These are phyloP conservation scores for Xylariaceae sp. DNA, from an alignment of 2,329 filamentous ascomycete genomes.

Conservation along the genomic window DNA sequence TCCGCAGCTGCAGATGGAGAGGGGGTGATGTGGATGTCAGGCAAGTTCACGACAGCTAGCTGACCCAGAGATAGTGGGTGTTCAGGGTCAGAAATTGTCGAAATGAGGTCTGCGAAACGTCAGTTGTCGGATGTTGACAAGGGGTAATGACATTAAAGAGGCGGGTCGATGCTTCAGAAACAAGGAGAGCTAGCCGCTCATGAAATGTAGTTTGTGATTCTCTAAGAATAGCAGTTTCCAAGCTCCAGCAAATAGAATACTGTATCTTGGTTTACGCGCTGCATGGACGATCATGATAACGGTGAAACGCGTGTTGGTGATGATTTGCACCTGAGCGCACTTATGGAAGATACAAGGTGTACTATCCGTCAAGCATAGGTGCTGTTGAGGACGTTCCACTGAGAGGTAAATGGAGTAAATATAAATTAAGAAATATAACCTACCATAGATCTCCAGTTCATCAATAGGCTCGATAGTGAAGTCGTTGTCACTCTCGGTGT, in stretches of 20 bases:
- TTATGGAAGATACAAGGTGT: background rate
- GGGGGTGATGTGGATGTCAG: slow-evolving; percentile 82
- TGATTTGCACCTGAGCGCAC: background rate
- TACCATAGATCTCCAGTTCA: slow-evolving; percentile 96
- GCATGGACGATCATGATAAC: slow-evolving; percentile 1
- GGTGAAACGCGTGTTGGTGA: slow-evolving; percentile 18
- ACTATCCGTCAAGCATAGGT: background rate
- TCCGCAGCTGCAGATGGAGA: slow-evolving; percentile 64
- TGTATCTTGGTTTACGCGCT: background rate
- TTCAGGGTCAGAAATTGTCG: slow-evolving; percentile 93
- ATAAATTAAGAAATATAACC: slow-evolving; percentile 31
- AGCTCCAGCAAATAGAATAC: background rate
- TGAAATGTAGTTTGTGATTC: background rate
- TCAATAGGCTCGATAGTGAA: slow-evolving; percentile 83
- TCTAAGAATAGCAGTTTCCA: slow-evolving; percentile 4
- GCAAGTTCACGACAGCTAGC: slow-evolving; percentile 93
- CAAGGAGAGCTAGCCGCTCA: background rate
- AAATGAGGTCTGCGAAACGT: slow-evolving; percentile 77
- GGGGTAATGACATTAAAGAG: slow-evolving; percentile 3
- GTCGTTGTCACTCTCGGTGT: slow-evolving; percentile 58
- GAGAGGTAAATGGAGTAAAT: no score
- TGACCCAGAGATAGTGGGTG: slow-evolving; percentile 94
- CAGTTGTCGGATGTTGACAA: slow-evolving; percentile 27
- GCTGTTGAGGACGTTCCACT: no score
- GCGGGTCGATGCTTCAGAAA: background rate